A percentile compares a stretch with the other conserved stretches of the same genome.
phyloP scores from a whole-genome alignment of 331 rosid species.

The Pyracantha coccinea region DNA sequence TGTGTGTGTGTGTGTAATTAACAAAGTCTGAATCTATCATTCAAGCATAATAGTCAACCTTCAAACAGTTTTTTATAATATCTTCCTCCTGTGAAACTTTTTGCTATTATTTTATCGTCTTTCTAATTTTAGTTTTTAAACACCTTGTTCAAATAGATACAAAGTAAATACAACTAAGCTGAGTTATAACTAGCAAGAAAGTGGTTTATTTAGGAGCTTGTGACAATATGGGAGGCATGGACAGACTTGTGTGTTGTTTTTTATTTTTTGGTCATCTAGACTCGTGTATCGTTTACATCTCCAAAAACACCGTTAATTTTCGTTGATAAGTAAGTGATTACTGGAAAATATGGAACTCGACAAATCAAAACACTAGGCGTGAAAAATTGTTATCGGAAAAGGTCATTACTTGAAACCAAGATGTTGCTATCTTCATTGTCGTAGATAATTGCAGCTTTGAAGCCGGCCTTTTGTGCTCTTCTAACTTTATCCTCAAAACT shows the following conservation, averaged over 20 bases:
- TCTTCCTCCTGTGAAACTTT: too few species aligned
- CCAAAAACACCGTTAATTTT: not conserved
- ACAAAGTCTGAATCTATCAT: not conserved
- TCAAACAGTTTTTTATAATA: not conserved
- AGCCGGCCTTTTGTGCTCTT: conserved; percentile 81
- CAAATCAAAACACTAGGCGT: not conserved
- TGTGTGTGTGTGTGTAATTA: not conserved
- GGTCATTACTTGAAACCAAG: conserved; percentile 80
- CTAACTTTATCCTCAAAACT: conserved; percentile 95
- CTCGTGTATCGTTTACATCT: not conserved
- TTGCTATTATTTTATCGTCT: too few species aligned
- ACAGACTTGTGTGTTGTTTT: not conserved
- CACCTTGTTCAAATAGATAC: too few species aligned
- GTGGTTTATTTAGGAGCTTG: too few species aligned
- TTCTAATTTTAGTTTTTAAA: too few species aligned
- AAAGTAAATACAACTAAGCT: too few species aligned
- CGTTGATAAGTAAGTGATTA: not conserved
- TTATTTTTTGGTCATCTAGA: too few species aligned
- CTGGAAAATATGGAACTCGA: not conserved
- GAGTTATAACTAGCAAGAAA: too few species aligned
- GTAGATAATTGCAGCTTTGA: conserved; percentile 77
- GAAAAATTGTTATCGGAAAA: not conserved
- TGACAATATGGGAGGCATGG: not conserved
- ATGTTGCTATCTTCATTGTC: conserved; percentile 62
- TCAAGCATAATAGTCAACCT: not conserved